These are phyloP conservation scores for Mycena rebaudengoi DNA, from an alignment of 768 basidiomycete species.

Conservation along the genomic window DNA sequence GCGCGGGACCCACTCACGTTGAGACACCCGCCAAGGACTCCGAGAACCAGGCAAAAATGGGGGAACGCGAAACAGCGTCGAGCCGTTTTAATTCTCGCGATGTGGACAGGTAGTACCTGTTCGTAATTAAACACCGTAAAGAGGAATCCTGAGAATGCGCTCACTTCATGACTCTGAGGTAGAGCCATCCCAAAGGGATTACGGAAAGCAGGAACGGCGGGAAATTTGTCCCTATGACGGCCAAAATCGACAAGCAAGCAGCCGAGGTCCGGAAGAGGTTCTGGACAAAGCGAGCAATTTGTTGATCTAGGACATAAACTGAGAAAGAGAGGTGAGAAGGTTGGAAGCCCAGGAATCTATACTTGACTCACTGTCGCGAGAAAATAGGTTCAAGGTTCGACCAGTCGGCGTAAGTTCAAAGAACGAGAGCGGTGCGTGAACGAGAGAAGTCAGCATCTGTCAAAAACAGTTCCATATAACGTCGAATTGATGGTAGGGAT, in stretches of 20 bases:
- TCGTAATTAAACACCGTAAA: slow-evolving; percentile 6
- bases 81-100: slow-evolving; percentile 89
- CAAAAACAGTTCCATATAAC: neutral
- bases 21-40: slow-evolving; percentile 80
- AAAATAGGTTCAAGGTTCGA: slow-evolving; percentile 91
- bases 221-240: slow-evolving; percentile 84
- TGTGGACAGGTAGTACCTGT: slow-evolving; percentile 86
- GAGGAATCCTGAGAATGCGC: too few species aligned
- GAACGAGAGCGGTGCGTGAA: slow-evolving; percentile 86
- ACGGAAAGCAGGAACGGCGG: slow-evolving; percentile 83
- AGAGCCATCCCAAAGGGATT: slow-evolving; percentile 81
- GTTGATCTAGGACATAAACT: slow-evolving; percentile 81
- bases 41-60: slow-evolving; percentile 91
- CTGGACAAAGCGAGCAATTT: slow-evolving; percentile 83
- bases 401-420: slow-evolving; percentile 92
- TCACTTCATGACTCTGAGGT: slow-evolving; percentile 81
- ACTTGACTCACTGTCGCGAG: slow-evolving; percentile 75
- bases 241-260: slow-evolving; percentile 63
- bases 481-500: neutral
- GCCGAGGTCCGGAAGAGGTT: slow-evolving; percentile 72
- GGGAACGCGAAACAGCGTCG: slow-evolving; percentile 88
- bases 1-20: too few species aligned
- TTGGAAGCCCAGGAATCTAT: neutral
- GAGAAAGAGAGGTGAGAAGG: neutral
- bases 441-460: slow-evolving; percentile 81